phyloP scores from a whole-genome alignment of 345 rosid species.

The Melaleuca quinquenervia region DNA sequence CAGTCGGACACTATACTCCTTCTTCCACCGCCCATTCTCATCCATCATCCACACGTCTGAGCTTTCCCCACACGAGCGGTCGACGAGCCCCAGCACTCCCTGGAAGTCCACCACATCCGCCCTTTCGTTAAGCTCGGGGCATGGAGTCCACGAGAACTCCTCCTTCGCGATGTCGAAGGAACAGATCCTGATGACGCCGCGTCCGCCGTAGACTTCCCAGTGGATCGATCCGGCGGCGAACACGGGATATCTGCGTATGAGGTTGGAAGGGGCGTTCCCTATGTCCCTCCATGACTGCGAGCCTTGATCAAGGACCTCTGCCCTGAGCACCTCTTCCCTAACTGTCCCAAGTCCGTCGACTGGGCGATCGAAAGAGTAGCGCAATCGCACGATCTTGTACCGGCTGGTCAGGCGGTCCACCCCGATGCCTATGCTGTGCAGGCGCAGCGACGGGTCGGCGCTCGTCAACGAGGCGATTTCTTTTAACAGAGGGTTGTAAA shows the following conservation, averaged over 20 bases:
- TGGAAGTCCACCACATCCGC: background rate
- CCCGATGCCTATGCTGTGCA: background rate
- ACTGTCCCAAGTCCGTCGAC: too few species aligned
- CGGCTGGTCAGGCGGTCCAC: background rate
- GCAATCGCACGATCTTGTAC: background rate
- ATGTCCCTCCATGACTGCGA: too few species aligned
- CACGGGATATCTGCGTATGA: too few species aligned
- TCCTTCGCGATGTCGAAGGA: background rate
- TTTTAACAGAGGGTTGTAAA: background rate
- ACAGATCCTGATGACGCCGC: background rate
- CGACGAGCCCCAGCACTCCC: background rate
- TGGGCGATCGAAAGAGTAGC: too few species aligned
- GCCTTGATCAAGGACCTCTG: background rate
- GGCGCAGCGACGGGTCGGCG: too few species aligned
- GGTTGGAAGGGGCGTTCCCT: background rate
- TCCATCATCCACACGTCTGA: background rate
- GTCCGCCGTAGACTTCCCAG: background rate
- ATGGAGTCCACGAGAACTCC: background rate
- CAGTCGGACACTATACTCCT: background rate
- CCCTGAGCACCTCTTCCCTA: background rate
- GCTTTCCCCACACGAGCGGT: background rate
- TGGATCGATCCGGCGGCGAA: background rate
- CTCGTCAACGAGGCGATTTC: background rate
- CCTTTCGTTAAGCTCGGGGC: background rate
- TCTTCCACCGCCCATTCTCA: background rate